Conservation (phyloP, 2,329 filamentous ascomycete species). For the Aspergillus costaricaensis region DNA sequence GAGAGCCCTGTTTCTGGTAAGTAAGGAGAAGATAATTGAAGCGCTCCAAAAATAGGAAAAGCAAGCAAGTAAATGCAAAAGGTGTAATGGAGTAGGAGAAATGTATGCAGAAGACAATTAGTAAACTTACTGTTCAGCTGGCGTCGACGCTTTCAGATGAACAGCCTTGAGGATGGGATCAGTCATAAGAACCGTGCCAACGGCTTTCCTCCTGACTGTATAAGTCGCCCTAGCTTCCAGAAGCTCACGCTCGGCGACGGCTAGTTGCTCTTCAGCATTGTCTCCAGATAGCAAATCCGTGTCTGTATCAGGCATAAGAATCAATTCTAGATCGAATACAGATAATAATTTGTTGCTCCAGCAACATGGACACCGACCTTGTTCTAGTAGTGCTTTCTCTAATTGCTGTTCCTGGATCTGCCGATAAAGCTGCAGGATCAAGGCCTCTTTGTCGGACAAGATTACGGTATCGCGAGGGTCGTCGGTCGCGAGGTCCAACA, state of each 20-base stretch:
- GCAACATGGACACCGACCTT: conserved; percentile 32
- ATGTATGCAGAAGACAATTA: neutral
- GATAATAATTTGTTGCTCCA: neutral
- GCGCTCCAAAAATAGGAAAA: conserved; percentile 2
- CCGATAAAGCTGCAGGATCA: conserved; percentile 70
- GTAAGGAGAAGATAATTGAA: conserved; percentile 5
- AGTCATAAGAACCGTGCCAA: conserved; percentile 68
- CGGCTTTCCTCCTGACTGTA: conserved; percentile 67
- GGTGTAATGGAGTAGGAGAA: neutral
- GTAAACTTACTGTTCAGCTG: conserved; percentile 64
- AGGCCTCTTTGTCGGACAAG: conserved; percentile 67
- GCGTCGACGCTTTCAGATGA: conserved; percentile 65
- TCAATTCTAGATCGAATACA: neutral
- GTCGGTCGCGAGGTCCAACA: conserved; percentile 47
- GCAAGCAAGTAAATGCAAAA: conserved; percentile 1
- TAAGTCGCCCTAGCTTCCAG: conserved; percentile 71
- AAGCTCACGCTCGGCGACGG: conserved; percentile 62
- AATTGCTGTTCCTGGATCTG: conserved; percentile 70
- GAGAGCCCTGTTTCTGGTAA: conserved; percentile 58
- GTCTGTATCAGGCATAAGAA: conserved; percentile 23
- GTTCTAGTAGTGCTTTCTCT: conserved; percentile 67
- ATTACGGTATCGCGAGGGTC: conserved; percentile 52
- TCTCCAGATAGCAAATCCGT: conserved; percentile 47
- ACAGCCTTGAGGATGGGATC: conserved; percentile 78
- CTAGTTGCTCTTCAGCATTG: conserved; percentile 55